phyloP scores from a whole-genome alignment of 139 green algal genomes.

The Auxenochlorella pyrenoidosa region DNA sequence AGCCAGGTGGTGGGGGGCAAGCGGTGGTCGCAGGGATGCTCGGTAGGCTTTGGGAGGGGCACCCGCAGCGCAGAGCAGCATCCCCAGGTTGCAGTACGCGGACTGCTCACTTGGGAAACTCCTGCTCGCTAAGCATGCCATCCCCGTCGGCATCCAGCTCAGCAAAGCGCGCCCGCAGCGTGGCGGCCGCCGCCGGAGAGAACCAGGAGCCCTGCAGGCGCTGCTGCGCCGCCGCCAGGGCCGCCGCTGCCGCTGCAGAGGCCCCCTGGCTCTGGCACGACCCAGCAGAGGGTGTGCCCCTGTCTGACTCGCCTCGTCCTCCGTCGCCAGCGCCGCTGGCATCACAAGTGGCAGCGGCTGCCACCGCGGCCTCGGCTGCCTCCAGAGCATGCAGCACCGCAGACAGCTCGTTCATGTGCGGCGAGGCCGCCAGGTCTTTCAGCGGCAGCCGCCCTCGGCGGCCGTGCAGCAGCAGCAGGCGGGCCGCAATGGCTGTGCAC shows the following conservation, averaged over 20 bases:
- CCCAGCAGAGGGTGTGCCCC: constrained; percentile 31
- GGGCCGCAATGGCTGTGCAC: constrained; percentile 59
- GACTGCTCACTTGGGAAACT: not conserved
- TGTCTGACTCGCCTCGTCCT: not conserved
- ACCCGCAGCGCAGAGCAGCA: not conserved
- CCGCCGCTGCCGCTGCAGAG: not conserved
- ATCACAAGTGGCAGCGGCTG: not conserved
- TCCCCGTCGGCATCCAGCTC: constrained; percentile 70
- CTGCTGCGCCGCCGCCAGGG: constrained; percentile 35
- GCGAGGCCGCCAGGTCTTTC: constrained; percentile 56
- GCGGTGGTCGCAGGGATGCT: not conserved
- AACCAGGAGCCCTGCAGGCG: constrained; percentile 65
- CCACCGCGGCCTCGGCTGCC: not conserved
- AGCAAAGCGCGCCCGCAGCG: constrained; percentile 67
- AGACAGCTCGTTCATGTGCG: constrained; percentile 43
- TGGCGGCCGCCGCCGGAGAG: constrained; percentile 54
- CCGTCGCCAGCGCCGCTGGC: not conserved
- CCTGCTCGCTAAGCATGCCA: constrained; percentile 55
- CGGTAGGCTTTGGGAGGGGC: not conserved
- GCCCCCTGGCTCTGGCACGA: not conserved
- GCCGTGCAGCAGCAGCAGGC: constrained; percentile 77
- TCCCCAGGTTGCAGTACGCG: no score
- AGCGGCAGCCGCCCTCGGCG: constrained; percentile 51
- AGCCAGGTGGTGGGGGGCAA: not conserved
- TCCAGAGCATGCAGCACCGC: constrained; percentile 6